Conservation (phyloP, 73 alveolate species). For the Tetrahymena malaccensis region DNA sequence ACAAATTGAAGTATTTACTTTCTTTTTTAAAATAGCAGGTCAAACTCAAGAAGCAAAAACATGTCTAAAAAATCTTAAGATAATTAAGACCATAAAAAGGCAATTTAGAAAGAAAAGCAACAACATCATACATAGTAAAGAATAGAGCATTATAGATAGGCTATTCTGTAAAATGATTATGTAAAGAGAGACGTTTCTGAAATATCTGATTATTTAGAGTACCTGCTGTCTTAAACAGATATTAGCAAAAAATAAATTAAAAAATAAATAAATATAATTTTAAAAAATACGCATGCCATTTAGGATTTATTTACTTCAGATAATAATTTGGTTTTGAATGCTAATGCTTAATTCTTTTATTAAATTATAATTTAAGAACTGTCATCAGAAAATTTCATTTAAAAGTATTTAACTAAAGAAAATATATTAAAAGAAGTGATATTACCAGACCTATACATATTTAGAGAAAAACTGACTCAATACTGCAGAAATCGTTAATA, state of each 20-base stretch:
- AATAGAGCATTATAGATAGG: background rate
- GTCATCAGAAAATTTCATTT: background rate
- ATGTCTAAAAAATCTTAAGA: background rate
- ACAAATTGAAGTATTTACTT: no score
- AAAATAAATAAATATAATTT: background rate
- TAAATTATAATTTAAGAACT: background rate
- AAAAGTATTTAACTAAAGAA: background rate
- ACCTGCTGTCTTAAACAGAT: background rate
- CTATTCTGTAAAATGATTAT: background rate
- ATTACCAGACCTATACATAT: background rate
- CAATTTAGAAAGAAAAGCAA: background rate
- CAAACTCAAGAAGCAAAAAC: background rate
- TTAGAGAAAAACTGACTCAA: background rate
- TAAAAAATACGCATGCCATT: background rate
- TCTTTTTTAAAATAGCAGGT: background rate
- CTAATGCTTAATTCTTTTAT: background rate
- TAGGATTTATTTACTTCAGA: background rate
- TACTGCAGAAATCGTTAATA: background rate
- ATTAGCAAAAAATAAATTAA: background rate
- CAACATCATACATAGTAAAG: background rate
- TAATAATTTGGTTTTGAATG: background rate
- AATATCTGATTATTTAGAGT: background rate
- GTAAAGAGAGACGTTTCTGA: background rate
- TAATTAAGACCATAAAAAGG: background rate
- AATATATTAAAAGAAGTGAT: background rate